Evolutionary conservation across 257 asterid species (phyloP), one percentile per base, ranked within the genome.

Genomic region (Jaltomata sinuosa): DNA sequence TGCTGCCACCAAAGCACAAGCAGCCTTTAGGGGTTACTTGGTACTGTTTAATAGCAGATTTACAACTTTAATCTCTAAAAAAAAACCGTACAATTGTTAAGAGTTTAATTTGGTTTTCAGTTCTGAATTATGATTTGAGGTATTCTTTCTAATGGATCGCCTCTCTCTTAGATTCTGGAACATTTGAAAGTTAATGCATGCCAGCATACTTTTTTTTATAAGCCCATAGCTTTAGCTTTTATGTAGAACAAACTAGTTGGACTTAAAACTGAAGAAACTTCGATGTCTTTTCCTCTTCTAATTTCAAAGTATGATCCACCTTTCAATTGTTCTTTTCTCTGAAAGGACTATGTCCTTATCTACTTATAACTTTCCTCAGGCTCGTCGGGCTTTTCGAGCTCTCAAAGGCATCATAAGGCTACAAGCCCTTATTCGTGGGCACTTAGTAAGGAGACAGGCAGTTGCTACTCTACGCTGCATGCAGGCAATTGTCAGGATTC

Each of bases 391-490:
- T 15, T 91, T 87, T 83, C 82, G 82, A 65, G 83, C 90, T 71
- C 91, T 91, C 76, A 91, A 87, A 84, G 86, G 92, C 36, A 87
- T 88, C 87, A 74, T 91, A 87, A 84, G 84, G 86, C 89, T 90
- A 61, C 92, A 91, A 88, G 90, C 93, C 1, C 77, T 86, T 82
- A 72, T 88, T 65, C 90, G 93, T 62, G 94, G 94, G 34, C 85
- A 77, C 84, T 81, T 91, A 91, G 94, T 91, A 82, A 85, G 91
- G 78, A 88, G 92, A 84, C 93, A 91, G 78, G 94, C 93, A 62
- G 88, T 83, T 83, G 87, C 91, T 47, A 90, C 94, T 31, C 83
- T 89, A 59, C 67, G 72, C 81, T 91, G 90, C 49, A 32, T 91
- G 86, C 91, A 81, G 62, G 92, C 88, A 10, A 87, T 91, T 88